Conservation (phyloP, 176 grass and related monocot species). For the Oryza longistaminata region DNA sequence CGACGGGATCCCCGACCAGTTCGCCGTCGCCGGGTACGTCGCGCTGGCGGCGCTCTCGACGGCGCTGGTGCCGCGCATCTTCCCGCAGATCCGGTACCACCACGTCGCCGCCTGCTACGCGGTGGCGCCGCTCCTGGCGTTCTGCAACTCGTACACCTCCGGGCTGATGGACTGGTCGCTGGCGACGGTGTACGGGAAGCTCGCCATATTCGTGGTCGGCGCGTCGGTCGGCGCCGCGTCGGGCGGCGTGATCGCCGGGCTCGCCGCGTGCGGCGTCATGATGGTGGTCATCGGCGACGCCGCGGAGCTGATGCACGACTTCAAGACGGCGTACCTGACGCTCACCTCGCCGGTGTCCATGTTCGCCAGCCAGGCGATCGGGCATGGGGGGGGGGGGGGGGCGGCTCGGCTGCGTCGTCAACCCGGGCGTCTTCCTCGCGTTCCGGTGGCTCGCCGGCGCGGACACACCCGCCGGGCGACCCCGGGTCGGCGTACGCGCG, state of each 20-base stretch:
- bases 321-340: conserved; percentile 47
- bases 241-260: conserved; percentile 40
- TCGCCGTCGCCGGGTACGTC: conserved; percentile 18
- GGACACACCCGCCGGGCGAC: conserved; percentile 14
- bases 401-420: conserved; percentile 59
- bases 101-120: conserved; percentile 44
- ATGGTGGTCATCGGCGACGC: conserved; percentile 43
- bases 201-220: conserved; percentile 37
- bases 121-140: conserved; percentile 27
- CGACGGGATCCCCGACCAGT: neutral
- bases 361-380: conserved; percentile 43
- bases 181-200: conserved; percentile 45
- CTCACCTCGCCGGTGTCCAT: conserved; percentile 49
- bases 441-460: conserved; percentile 35
- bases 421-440: conserved; percentile 41
- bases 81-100: conserved; percentile 42
- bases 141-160: conserved; percentile 47
- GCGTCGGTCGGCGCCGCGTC: conserved; percentile 27
- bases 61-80: conserved; percentile 33
- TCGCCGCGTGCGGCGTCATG: conserved; percentile 31
- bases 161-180: conserved; percentile 51
- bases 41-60: neutral
- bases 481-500: conserved; percentile 22
- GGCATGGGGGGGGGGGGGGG: too few relatives aligned
- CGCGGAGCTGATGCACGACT: conserved; percentile 55